Percentiles rank a stretch among this genome's conserved stretches.
Evolutionary conservation across 441 rosid species (phyloP).

Genomic region (Populus hybrid): DNA sequence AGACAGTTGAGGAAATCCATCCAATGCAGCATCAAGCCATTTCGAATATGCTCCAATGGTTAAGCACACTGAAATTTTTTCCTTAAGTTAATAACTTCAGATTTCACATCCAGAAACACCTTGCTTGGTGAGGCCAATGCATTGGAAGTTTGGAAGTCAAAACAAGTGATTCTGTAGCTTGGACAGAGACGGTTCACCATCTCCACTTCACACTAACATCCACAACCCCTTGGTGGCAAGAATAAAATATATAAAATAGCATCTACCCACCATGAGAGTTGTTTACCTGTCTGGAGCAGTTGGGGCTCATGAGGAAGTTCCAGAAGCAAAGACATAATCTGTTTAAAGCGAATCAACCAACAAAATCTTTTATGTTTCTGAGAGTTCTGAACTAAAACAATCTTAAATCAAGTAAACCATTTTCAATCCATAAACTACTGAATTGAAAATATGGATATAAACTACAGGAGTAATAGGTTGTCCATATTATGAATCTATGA

Average conservation of each 20-base stretch:
- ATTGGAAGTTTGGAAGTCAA: conserved; percentile 6
- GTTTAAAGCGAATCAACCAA: conserved; percentile 4
- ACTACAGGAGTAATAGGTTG: background rate
- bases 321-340: too few relatives aligned
- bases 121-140: conserved; percentile 25
- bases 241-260: conserved; percentile 32
- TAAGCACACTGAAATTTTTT: conserved; percentile 87
- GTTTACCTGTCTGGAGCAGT: conserved; percentile 64
- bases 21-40: conserved; percentile 88
- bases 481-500: background rate
- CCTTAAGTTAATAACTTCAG: conserved; percentile 17
- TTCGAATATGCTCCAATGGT: conserved; percentile 95
- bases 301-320: conserved; percentile 93
- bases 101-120: conserved; percentile 16
- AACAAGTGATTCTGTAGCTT: background rate
- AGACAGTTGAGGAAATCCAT: conserved; percentile 69
- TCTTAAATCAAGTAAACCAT: background rate
- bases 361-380: background rate
- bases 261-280: conserved; percentile 9
- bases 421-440: background rate
- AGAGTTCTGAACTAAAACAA: background rate
- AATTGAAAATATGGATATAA: background rate
- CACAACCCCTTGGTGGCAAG: background rate
- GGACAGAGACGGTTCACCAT: conserved; percentile 5
- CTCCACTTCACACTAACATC: conserved; percentile 13